These are phyloP conservation scores for Pyracantha coccinea DNA, from an alignment of 331 rosid genomes.

Conservation along the genomic window DNA sequence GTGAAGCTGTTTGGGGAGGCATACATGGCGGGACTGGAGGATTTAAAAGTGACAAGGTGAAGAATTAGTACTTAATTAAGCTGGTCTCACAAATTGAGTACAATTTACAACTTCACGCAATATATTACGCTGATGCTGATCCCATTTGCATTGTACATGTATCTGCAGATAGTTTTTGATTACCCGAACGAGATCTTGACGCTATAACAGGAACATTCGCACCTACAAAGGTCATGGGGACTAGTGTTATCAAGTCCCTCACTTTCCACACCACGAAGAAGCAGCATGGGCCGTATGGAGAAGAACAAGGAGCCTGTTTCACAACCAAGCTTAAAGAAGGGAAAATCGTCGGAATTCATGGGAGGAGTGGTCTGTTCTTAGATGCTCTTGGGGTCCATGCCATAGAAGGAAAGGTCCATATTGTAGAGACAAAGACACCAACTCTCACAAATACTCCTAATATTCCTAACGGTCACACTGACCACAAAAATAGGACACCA, in stretches of 20 bases:
- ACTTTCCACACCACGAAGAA: constrained; percentile 63
- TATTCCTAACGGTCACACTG: too few species aligned
- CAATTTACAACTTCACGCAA: not conserved
- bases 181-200: constrained; percentile 75
- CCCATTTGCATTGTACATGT: not conserved
- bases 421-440: constrained; percentile 15
- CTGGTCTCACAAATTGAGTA: not conserved
- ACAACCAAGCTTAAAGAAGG: constrained; percentile 67
- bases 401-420: constrained; percentile 53
- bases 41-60: constrained; percentile 69
- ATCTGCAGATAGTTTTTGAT: constrained; percentile 54
- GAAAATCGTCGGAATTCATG: constrained; percentile 77
- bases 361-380: constrained; percentile 72
- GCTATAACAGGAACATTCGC: constrained; percentile 66
- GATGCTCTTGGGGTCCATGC: constrained; percentile 82
- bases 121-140: not conserved
- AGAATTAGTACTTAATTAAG: not conserved
- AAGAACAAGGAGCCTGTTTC: constrained; percentile 62
- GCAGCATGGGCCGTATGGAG: constrained; percentile 78
- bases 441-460: not conserved
- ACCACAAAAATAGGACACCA: not conserved
- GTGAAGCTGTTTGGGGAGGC: constrained; percentile 62
- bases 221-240: constrained; percentile 74
- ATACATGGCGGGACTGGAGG: constrained; percentile 84
- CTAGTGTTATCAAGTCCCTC: constrained; percentile 58